Evolutionary conservation across 805 yeast species (phyloP), one percentile per base, ranked within the genome.

Genomic region (Nakazawaea laoshanensis): DNA sequence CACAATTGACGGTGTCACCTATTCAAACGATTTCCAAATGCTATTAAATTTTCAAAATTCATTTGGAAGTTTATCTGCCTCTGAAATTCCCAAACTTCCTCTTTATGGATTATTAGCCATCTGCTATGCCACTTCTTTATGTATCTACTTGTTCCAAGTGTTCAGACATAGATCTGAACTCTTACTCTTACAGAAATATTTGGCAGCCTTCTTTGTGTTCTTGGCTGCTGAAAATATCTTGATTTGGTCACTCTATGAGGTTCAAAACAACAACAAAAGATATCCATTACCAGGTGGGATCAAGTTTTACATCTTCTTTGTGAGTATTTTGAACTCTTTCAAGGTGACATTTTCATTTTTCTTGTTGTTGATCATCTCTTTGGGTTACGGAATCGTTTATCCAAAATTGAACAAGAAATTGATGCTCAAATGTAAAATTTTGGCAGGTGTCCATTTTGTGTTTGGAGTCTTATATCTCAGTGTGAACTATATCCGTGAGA

Each of bases 381-480:
- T 88, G 43, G 99, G 99, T 25, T 92, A 88, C 57, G 96, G 97
- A 41, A 87, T 92, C 30, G 97, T 92, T 31, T 76, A 74, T 49
- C 87, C 95, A 29, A 80, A 87, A 41, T 68, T 92, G 39, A 83
- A 87, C 29, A 73, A 74, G 53, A 72, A 74, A 35, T 48, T 67
- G 19, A 85, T 92, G 95, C 63, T 77, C 47, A 75, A 67, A 53
- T 74, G 85, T 52, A 69, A 77, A 47, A 53, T 74, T 10, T 64
- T 78, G 32, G 72, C 83, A 1, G 67, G 52, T 4, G 55, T 69
- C 11, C 81, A 77, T 39, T 77, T 76, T 37, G 59, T 68, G 14
- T 63, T 70, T 29, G 67, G 77, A 15, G 58, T 68, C 14, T 64
- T 70, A 15, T 80, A 66, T 51, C 61, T 74, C 27, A 52, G 61